Percentiles rank a stretch among this genome's conserved stretches.
phyloP scores from a whole-genome alignment of 2,329 filamentous ascomycete genomes.

The Aureobasidium sp. region DNA sequence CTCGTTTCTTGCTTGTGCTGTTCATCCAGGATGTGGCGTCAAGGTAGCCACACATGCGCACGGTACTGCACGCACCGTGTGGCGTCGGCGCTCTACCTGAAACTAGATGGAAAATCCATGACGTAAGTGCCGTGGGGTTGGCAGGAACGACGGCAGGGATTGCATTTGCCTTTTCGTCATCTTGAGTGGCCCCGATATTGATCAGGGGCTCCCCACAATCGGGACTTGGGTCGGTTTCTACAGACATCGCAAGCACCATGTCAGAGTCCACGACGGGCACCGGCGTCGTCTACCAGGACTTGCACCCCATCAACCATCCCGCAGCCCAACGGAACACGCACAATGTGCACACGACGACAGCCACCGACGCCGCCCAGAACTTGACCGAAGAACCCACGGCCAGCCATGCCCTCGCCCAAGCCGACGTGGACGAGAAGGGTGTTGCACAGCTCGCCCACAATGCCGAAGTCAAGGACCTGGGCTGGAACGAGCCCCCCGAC shows the following conservation, averaged over 20 bases:
- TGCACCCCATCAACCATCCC: background rate
- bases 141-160: conserved; percentile 1
- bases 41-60: too few species aligned
- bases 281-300: conserved; percentile 1
- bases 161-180: conserved; percentile 2
- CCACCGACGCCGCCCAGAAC: conserved; percentile 17
- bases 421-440: conserved; percentile 39
- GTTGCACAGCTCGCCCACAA: conserved; percentile 33
- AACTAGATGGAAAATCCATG: background rate
- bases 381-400: conserved; percentile 35
- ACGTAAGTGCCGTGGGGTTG: background rate
- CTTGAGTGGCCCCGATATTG: background rate
- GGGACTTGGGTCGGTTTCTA: background rate
- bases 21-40: too few species aligned
- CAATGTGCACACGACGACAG: background rate
- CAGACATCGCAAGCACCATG: background rate
- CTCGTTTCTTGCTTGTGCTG: too few species aligned
- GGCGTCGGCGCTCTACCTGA: too few species aligned
- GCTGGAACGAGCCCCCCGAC: conserved; percentile 56
- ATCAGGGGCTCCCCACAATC: background rate
- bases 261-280: conserved; percentile 1
- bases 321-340: background rate
- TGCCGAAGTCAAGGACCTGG: conserved; percentile 54
- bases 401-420: conserved; percentile 37
- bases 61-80: too few species aligned